phyloP scores from a whole-genome alignment of 768 basidiomycete species.

The Fibroporia radiculosa region DNA sequence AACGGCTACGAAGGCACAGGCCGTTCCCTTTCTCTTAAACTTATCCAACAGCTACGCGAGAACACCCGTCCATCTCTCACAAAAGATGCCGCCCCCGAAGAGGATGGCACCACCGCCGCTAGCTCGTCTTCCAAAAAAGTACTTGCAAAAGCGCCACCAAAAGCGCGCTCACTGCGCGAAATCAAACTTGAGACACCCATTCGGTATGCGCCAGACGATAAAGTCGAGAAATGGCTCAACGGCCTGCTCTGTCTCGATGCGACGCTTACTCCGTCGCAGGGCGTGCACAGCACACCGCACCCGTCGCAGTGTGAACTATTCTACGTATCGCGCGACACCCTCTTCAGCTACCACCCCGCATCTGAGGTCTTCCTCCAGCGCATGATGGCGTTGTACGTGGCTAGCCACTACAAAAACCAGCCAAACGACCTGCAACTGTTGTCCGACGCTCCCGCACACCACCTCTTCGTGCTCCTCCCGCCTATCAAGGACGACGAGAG shows the following conservation, averaged over 20 bases:
- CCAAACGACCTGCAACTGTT: slow-evolving; percentile 98
- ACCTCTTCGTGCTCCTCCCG: slow-evolving; percentile 91
- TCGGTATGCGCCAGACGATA: slow-evolving; percentile 80
- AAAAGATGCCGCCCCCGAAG: slow-evolving; percentile 42
- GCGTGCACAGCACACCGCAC: slow-evolving; percentile 81
- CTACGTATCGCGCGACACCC: slow-evolving; percentile 91
- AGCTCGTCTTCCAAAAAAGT: slow-evolving; percentile 46
- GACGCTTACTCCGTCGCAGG: slow-evolving; percentile 44
- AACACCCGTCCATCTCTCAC: slow-evolving; percentile 73
- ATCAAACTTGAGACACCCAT: slow-evolving; percentile 95
- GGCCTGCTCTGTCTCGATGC: slow-evolving; percentile 86
- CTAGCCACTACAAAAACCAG: slow-evolving; percentile 98
- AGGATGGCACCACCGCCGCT: slow-evolving; percentile 34
- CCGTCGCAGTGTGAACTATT: slow-evolving; percentile 91
- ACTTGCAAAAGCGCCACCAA: slow-evolving; percentile 45
- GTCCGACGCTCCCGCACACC: slow-evolving; percentile 94
- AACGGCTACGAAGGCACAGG: slow-evolving; percentile 99
- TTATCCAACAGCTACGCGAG: slow-evolving; percentile 94
- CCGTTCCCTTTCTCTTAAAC: slow-evolving; percentile 95
- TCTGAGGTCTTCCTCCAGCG: slow-evolving; percentile 97
- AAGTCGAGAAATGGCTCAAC: slow-evolving; percentile 94
- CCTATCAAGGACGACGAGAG: slow-evolving; percentile 87
- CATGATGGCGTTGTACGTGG: slow-evolving; percentile 97
- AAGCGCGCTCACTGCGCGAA: slow-evolving; percentile 77
- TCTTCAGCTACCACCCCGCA: slow-evolving; percentile 96